phyloP scores from a whole-genome alignment of 2,329 filamentous ascomycete genomes.

The Cercospora nicotianae region DNA sequence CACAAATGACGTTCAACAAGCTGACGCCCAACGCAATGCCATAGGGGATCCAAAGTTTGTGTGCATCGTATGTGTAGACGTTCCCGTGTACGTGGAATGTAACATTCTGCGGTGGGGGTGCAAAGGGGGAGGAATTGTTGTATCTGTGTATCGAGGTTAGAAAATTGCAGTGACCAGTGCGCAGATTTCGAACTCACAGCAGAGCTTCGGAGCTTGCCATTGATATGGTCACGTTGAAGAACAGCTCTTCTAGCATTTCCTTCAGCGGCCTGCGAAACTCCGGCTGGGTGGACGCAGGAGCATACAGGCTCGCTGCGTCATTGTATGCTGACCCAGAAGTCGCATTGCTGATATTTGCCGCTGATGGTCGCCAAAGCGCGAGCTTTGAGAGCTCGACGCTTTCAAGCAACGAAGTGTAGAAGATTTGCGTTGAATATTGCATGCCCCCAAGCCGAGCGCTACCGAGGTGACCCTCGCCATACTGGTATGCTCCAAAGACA shows the following conservation, averaged over 20 bases:
- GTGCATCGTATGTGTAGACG: conserved; percentile 18
- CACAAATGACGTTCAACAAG: conserved; percentile 12
- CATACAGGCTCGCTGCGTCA: neutral
- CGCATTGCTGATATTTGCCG: neutral
- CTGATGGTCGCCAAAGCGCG: neutral
- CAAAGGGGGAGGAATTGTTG: conserved; percentile 8
- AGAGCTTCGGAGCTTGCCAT: conserved; percentile 17
- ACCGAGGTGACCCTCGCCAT: too few species aligned
- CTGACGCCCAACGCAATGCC: conserved; percentile 19
- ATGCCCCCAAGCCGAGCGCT: too few species aligned
- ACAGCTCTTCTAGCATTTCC: conserved; percentile 12
- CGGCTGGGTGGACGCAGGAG: neutral
- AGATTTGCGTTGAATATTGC: too few species aligned
- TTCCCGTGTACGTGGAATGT: conserved; percentile 14
- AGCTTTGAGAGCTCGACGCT: neutral
- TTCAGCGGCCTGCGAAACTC: neutral
- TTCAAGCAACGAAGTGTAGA: neutral
- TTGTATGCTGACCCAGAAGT: neutral
- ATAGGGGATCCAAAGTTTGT: conserved; percentile 22
- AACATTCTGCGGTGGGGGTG: conserved; percentile 10
- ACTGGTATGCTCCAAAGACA: too few species aligned
- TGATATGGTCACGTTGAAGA: conserved; percentile 21
- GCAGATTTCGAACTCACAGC: neutral
- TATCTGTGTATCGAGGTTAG: neutral
- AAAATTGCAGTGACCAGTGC: neutral